Base-by-base conservation (phyloP, 768 basidiomycete genomes). In the Kwoniella newhampshirensis region DNA sequence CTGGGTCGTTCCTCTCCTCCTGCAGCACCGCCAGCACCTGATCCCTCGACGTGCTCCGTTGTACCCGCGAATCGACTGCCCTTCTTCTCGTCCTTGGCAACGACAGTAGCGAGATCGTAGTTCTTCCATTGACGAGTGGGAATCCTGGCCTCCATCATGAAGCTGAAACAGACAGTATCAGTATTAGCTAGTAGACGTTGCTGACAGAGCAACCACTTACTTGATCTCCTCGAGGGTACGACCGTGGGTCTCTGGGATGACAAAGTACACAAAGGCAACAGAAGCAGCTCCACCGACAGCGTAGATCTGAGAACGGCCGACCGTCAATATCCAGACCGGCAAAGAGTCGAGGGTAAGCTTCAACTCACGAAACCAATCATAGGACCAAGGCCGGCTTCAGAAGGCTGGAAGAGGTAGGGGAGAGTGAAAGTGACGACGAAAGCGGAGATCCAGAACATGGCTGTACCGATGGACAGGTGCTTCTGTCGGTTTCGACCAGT, bases 391-490 rank as follows among this genome's bases (percentile, higher is more conserved):
- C 60, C 61, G 18, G 73, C 70, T 35, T 64, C 57, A 8, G 54
- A 51, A 15, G 54, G 54, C 52, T 70, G 62, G 64, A 71, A 73
- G n/a, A 76, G 57, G 55, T 76, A 77, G 1, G 76, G 76, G 18
- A 75, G 60, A 42, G 75, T 77, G 55, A 76, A 77, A 4, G 75
- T 71, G 30, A 71, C 69, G 39, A 62, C 75, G 72, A 72, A 77
- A 4, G 76, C 74, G 39, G 56, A 59, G 18, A 76, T 58, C 76
- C 76, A 77, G 71, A 77, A 77, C n/a, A 61, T 58, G 25, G 75
- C 71, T 11, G 76, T 77, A 28, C 74, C 75, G 51, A 76, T 62
- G 20, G 68, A 66, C 61, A 76, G 64, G 57, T 73, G 70, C 60
- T 73, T 76, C 52, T 68, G 68, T 49, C 70, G 55, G 55, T 73